These are phyloP conservation scores for Annulohypoxylon moriforme DNA, from an alignment of 495 filamentous ascomycete species.

Conservation along the genomic window DNA sequence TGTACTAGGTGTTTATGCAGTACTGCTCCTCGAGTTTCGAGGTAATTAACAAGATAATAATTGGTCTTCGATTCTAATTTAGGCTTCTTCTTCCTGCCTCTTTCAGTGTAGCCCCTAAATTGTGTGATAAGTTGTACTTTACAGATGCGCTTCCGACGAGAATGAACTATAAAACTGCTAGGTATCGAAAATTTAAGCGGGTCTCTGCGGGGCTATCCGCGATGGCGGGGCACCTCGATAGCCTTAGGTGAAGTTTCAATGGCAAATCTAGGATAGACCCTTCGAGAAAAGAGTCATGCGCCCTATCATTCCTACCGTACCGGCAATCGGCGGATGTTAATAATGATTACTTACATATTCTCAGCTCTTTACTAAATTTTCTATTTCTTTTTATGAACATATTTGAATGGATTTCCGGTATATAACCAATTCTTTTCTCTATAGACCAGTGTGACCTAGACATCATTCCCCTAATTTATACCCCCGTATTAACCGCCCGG, in stretches of 20 bases:
- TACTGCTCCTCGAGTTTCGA: constrained; percentile 2
- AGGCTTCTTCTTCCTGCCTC: not conserved
- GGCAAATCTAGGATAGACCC: constrained; percentile 6
- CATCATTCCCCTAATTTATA: not conserved
- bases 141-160: not conserved
- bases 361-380: not conserved
- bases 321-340: constrained; percentile 28
- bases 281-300: constrained; percentile 35
- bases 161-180: not conserved
- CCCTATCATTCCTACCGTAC: not conserved
- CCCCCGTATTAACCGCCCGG: constrained; percentile 19
- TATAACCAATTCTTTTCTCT: not conserved
- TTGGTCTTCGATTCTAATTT: constrained; percentile 18
- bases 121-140: not conserved
- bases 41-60: constrained; percentile 11
- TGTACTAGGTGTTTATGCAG: constrained; percentile 12
- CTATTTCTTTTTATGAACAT: not conserved
- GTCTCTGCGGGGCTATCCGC: constrained; percentile 43
- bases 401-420: constrained; percentile 9
- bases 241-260: constrained; percentile 17
- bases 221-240: constrained; percentile 34
- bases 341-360: constrained; percentile 8
- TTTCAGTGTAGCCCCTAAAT: not conserved
- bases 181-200: constrained; percentile 22
- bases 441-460: constrained; percentile 6